Percentiles rank a stretch among this genome's conserved stretches.
phyloP scores from a whole-genome alignment of 768 basidiomycete genomes.

The Epithele typhae region DNA sequence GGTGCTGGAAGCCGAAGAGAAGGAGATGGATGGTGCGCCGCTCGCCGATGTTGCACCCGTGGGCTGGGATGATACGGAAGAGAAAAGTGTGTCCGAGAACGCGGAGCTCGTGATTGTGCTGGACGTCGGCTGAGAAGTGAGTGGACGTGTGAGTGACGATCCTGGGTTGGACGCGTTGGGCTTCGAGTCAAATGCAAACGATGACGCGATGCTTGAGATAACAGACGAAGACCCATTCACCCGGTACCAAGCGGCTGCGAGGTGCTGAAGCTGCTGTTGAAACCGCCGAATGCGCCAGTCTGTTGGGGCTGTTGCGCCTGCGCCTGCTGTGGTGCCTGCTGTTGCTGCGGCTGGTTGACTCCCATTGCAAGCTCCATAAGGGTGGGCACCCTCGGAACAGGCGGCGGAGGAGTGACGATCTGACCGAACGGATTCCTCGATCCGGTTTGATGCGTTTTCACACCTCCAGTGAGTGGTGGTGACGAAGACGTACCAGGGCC shows the following conservation, averaged over 20 bases:
- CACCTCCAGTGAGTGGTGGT: slow-evolving; percentile 51
- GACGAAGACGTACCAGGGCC: slow-evolving; percentile 28
- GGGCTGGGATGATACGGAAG: slow-evolving; percentile 45
- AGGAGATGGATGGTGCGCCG: slow-evolving; percentile 29
- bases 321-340: slow-evolving; percentile 26
- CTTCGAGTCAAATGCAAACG: slow-evolving; percentile 47
- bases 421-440: slow-evolving; percentile 94
- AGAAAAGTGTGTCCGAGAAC: slow-evolving; percentile 45
- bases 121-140: slow-evolving; percentile 19
- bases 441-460: slow-evolving; percentile 89
- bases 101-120: slow-evolving; percentile 40
- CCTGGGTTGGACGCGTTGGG: slow-evolving; percentile 3
- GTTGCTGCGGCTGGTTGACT: slow-evolving; percentile 19
- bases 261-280: slow-evolving; percentile 5
- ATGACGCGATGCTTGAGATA: slow-evolving; percentile 69
- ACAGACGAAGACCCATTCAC: slow-evolving; percentile 27
- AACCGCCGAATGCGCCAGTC: slow-evolving; percentile 7
- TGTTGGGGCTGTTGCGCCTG: slow-evolving; percentile 19
- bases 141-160: slow-evolving; percentile 7
- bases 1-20: slow-evolving; percentile 15
- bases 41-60: slow-evolving; percentile 39
- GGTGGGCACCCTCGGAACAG: slow-evolving; percentile 74
- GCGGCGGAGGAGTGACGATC: slow-evolving; percentile 53
- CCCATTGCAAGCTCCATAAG: slow-evolving; percentile 74
- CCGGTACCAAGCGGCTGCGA: slow-evolving; percentile 9